Evolutionary conservation across 345 rosid genomes (phyloP).

Genomic region (Geranium rotundifolium): DNA sequence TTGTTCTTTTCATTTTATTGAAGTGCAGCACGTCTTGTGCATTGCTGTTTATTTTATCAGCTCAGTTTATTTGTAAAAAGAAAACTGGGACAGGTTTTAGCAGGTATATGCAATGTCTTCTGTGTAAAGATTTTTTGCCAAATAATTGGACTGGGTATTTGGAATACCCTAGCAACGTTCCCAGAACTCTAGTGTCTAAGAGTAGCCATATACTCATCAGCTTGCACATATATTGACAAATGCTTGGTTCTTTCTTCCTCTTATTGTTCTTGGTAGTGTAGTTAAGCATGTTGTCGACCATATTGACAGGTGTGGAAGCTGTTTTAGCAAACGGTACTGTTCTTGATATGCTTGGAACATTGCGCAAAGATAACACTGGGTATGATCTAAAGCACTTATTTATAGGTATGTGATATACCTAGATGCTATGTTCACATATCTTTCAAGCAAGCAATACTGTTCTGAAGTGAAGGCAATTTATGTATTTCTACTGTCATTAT

Average conservation of each 20-base stretch:
- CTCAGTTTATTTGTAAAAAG: neutral
- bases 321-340: conserved; percentile 86
- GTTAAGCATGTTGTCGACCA: neutral
- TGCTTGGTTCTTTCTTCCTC: neutral
- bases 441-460: neutral
- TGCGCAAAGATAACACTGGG: conserved; percentile 95
- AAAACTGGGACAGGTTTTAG: neutral
- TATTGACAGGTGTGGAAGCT: conserved; percentile 62
- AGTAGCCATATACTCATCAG: neutral
- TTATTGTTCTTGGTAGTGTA: neutral
- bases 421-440: conserved; percentile 4
- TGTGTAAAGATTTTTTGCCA: neutral
- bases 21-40: neutral
- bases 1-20: neutral
- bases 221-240: neutral
- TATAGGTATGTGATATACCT: conserved; percentile 38
- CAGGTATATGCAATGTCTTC: neutral
- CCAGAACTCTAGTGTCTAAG: neutral
- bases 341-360: conserved; percentile 86
- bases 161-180: no score
- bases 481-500: conserved; percentile 6
- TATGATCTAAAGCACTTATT: conserved; percentile 93
- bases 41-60: neutral
- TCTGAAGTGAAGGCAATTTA: neutral
- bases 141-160: neutral